These are phyloP conservation scores for Coemansia sp. DNA, from an alignment of 192 early-diverging fungal species.

Conservation along the genomic window DNA sequence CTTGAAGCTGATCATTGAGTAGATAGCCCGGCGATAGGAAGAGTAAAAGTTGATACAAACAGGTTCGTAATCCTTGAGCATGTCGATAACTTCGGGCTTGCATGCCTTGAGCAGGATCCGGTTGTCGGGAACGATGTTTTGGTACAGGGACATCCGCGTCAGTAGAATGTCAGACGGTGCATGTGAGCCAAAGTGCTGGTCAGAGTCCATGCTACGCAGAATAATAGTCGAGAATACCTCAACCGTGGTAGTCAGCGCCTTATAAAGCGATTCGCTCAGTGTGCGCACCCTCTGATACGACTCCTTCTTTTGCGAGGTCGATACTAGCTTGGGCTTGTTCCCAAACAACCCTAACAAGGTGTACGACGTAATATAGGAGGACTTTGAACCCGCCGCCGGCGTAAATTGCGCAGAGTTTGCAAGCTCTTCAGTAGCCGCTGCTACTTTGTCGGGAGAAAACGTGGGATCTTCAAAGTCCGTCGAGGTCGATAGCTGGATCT, in stretches of 20 bases:
- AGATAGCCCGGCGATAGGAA: conserved; percentile 26
- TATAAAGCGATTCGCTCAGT: conserved; percentile 38
- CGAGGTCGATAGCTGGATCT: conserved; percentile 28
- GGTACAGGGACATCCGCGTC: conserved; percentile 19
- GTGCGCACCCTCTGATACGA: conserved; percentile 15
- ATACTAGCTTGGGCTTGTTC: not conserved
- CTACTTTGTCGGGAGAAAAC: conserved; percentile 1
- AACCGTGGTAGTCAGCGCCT: conserved; percentile 34
- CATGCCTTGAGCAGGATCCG: conserved; percentile 22
- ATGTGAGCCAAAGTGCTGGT: conserved; percentile 13
- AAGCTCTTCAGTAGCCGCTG: not conserved
- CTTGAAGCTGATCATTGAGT: conserved; percentile 41
- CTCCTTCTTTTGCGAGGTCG: not conserved
- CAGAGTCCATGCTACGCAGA: conserved; percentile 26
- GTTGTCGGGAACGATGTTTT: conserved; percentile 20
- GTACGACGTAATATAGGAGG: conserved; percentile 14
- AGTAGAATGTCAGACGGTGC: conserved; percentile 19
- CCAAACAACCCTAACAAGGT: conserved; percentile 1
- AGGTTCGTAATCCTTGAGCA: conserved; percentile 31
- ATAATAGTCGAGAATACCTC: conserved; percentile 37
- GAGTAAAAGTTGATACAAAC: conserved; percentile 36
- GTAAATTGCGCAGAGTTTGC: not conserved
- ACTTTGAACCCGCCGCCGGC: not conserved
- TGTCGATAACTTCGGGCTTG: not conserved
- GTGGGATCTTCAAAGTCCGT: conserved; percentile 1